These are phyloP conservation scores for Coprinopsis marcescibilis DNA, from an alignment of 768 basidiomycete genomes.

Conservation along the genomic window DNA sequence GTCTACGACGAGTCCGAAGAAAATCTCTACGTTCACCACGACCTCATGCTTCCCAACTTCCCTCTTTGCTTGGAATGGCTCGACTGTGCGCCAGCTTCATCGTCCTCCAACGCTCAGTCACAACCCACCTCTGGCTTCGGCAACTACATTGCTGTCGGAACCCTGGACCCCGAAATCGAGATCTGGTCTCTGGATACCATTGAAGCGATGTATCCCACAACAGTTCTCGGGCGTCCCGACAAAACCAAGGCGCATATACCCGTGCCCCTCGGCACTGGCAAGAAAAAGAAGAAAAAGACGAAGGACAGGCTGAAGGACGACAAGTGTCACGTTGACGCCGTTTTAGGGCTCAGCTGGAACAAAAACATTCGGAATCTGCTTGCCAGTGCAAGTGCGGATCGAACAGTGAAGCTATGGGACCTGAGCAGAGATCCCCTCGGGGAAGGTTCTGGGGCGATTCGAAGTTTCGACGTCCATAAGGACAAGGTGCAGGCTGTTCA, in stretches of 20 bases:
- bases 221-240: constrained; percentile 87
- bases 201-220: constrained; percentile 90
- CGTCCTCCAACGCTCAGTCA: constrained; percentile 28
- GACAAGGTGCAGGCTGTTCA: constrained; percentile 96
- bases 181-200: constrained; percentile 96
- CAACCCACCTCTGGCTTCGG: constrained; percentile 43
- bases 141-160: constrained; percentile 94
- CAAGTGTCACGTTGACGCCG: constrained; percentile 87
- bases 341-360: constrained; percentile 94
- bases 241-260: constrained; percentile 76
- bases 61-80: constrained; percentile 99
- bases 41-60: constrained; percentile 95
- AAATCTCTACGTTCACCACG: constrained; percentile 94
- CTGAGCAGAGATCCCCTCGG: constrained; percentile 59
- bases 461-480: constrained; percentile 81
- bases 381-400: constrained; percentile 89
- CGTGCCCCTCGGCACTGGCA: constrained; percentile 80
- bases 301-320: constrained; percentile 58
- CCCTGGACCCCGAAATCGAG: constrained; percentile 96
- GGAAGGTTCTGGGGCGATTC: constrained; percentile 60
- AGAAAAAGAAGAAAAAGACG: constrained; percentile 90
- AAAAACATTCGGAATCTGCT: constrained; percentile 82
- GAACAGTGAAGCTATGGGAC: constrained; percentile 98
- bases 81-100: constrained; percentile 78
- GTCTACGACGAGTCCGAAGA: constrained; percentile 91